phyloP scores from a whole-genome alignment of 345 rosid species.

The Aethionema arabicum region DNA sequence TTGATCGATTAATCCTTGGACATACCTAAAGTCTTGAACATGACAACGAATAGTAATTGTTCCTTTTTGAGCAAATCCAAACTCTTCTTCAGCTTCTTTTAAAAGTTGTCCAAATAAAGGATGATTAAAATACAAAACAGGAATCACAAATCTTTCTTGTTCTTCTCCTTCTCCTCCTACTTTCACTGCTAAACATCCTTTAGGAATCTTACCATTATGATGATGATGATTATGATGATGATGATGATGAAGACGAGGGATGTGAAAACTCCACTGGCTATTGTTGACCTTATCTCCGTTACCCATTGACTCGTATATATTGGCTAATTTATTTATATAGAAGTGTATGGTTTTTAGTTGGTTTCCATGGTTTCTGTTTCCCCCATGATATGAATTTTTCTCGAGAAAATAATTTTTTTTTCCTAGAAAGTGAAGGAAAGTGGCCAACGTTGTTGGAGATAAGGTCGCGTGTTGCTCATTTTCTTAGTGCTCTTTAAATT shows the following conservation, averaged over 20 bases:
- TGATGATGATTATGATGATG: slow-evolving; percentile 27
- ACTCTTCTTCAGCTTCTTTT: slow-evolving; percentile 59
- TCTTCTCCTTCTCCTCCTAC: slow-evolving; percentile 51
- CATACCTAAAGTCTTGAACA: slow-evolving; percentile 54
- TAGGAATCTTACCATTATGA: slow-evolving; percentile 42
- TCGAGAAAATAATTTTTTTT: slow-evolving; percentile 1
- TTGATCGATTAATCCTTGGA: slow-evolving; percentile 54
- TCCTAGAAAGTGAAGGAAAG: slow-evolving; percentile 33
- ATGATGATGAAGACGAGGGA: slow-evolving; percentile 30
- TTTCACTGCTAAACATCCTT: slow-evolving; percentile 60
- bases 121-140: slow-evolving; percentile 56
- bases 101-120: slow-evolving; percentile 57
- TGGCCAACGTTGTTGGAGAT: slow-evolving; percentile 24
- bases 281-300: slow-evolving; percentile 23
- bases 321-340: slow-evolving; percentile 16
- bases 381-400: slow-evolving; percentile 29
- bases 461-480: slow-evolving; percentile 28
- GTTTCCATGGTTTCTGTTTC: slow-evolving; percentile 39
- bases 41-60: slow-evolving; percentile 62
- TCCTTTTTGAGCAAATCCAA: slow-evolving; percentile 63
- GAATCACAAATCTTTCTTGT: slow-evolving; percentile 58
- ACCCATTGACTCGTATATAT: slow-evolving; percentile 25
- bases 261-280: slow-evolving; percentile 36
- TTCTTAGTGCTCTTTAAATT: slow-evolving; percentile 14
- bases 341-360: slow-evolving; percentile 17